Base-by-base conservation (phyloP, 1,139 yeast genomes). In the Hanseniaspora uvarum region DNA sequence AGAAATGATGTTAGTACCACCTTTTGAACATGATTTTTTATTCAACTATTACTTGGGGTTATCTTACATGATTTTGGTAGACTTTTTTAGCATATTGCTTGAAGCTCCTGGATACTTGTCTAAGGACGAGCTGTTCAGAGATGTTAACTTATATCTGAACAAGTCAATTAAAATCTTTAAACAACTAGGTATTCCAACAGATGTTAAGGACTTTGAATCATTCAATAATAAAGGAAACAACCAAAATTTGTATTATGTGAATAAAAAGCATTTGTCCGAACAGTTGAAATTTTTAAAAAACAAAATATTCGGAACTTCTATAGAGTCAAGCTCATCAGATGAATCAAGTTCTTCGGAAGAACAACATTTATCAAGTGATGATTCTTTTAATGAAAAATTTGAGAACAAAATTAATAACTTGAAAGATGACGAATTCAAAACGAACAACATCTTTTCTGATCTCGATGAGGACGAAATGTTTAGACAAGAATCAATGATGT, bases 1-100 rank as follows among this genome's bases (percentile, higher is more conserved):
- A 23, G 53, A 50, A 11, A 41, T 50, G 48, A 41, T 50, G 53
- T 18, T 50, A 18, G 39, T 40, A 1, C 53, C 53, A 2, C 53
- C 53, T 3, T 50, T 50, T 43, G 48, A 50, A 28, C 28, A 37
- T n/a, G 48, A 50, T 21, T 50, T 50, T 30, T 41, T 50, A n/a
- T 50, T 50, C 7, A 50, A 50, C 11, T 50, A 50, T n/a, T 50
- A 41, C 19, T 30, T 50, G 31, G 53, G 44, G 3, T n/a, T 50
- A 19, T 50, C 48, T 4, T 50, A 50, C 30, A 26, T 43, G 24
- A 50, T 50, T 14, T 43, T 50, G 12, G 53, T 43, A 12, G 53
- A 50, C 30, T 50, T 43, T 34, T 34, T 41, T n/a, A 36, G 53
- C 18, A 43, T 50, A 21, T 16, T 50, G 4, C 12, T 50, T 5